Percentiles rank a stretch among this genome's conserved stretches.
Conservation (phyloP, 139 green algal genomes). For the Deuterostichococcus epilithicus region DNA sequence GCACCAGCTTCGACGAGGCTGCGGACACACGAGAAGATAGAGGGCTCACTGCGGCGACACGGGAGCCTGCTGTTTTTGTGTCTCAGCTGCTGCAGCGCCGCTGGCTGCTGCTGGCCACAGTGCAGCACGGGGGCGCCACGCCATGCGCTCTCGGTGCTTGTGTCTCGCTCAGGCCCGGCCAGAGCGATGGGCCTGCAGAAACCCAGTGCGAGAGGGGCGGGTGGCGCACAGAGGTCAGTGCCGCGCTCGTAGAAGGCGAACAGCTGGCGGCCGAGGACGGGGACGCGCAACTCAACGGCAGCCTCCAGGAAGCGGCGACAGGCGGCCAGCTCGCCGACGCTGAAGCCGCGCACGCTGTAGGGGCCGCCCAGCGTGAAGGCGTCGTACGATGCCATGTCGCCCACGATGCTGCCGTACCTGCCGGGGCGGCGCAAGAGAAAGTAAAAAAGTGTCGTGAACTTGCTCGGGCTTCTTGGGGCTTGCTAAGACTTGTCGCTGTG, state of each 20-base stretch:
- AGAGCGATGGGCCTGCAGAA: too few relatives aligned
- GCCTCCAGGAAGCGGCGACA: constrained; percentile 74
- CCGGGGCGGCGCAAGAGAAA: too few relatives aligned
- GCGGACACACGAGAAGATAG: not conserved
- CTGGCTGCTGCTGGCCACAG: not conserved
- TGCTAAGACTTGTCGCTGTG: too few relatives aligned
- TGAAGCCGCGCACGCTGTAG: constrained; percentile 87
- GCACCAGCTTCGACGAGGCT: constrained; percentile 32
- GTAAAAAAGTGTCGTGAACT: too few relatives aligned
- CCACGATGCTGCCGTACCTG: constrained; percentile 62
- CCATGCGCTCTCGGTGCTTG: too few relatives aligned
- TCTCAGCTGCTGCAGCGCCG: too few relatives aligned
- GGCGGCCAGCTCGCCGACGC: constrained; percentile 87
- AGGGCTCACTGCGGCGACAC: too few relatives aligned
- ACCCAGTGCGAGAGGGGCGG: too few relatives aligned
- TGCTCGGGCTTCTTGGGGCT: too few relatives aligned
- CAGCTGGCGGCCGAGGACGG: constrained; percentile 61
- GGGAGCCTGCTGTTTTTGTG: too few relatives aligned
- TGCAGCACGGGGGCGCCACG: too few relatives aligned
- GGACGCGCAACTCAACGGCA: constrained; percentile 74
- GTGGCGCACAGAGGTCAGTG: constrained; percentile 69
- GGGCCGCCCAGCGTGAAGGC: constrained; percentile 91
- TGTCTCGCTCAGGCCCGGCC: too few relatives aligned
- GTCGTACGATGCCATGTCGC: constrained; percentile 92
- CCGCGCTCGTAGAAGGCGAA: constrained; percentile 89